Percentiles rank a stretch among this genome's conserved stretches.
These are phyloP conservation scores for Helianthus annuus DNA, from an alignment of 129 eudicot genomes.

Conservation along the genomic window HanXRQr2.0-SUNRISE NC_035434.2:168367421-168367920, in stretches of 20 bases:
- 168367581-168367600: conserved; percentile 37
- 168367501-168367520: conserved; percentile 42
- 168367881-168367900: not conserved
- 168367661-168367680: conserved; percentile 63
- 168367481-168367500: conserved; percentile 48
- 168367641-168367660: conserved; percentile 50
- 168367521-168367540: conserved; percentile 46
- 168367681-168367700: conserved; percentile 51
- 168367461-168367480: conserved; percentile 39
- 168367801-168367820: not conserved
- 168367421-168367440: conserved; percentile 60
- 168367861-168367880: not conserved
- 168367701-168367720: conserved; percentile 42
- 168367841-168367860: not conserved
- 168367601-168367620: conserved; percentile 33
- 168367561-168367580: conserved; percentile 28
- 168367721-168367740: conserved; percentile 51
- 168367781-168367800: conserved; percentile 64
- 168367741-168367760: conserved; percentile 37
- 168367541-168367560: conserved; percentile 46
- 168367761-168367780: conserved; percentile 51
- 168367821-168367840: not conserved
- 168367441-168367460: conserved; percentile 45
- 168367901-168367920: not conserved
- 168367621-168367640: conserved; percentile 46